phyloP scores from a whole-genome alignment of 2,329 filamentous ascomycete genomes.

The Xylariaceae sp. region DNA sequence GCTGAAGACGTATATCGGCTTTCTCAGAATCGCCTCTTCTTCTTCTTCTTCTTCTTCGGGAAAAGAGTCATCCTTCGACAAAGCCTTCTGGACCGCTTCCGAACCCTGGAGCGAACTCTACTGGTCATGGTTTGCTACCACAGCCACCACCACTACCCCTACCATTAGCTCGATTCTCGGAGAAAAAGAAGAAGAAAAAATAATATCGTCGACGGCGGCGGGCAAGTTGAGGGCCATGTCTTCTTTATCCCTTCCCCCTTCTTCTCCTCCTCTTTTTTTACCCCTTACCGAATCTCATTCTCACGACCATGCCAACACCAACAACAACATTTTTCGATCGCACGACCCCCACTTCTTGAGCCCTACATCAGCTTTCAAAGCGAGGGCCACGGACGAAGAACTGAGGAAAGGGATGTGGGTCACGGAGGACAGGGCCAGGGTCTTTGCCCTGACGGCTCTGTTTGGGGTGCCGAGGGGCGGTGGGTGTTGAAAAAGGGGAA shows the following conservation, averaged over 20 bases:
- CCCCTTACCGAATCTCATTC: too few species aligned
- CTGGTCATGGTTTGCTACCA: too few species aligned
- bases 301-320: too few species aligned
- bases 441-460: background rate
- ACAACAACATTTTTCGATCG: too few species aligned
- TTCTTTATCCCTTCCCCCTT: background rate
- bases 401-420: background rate
- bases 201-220: too few species aligned
- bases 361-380: background rate
- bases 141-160: too few species aligned
- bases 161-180: too few species aligned
- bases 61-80: conserved; percentile 22
- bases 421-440: conserved; percentile 1
- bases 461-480: background rate
- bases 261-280: too few species aligned
- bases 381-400: background rate
- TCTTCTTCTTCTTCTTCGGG: too few species aligned
- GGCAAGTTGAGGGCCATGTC: background rate
- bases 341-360: too few species aligned
- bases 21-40: conserved; percentile 24
- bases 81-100: background rate
- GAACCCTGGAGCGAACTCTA: background rate
- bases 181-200: too few species aligned
- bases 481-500: background rate
- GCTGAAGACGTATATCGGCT: conserved; percentile 28